Evolutionary conservation across 257 asterid genomes (phyloP).

Genomic region (Galeopsis tetrahit): DNA sequence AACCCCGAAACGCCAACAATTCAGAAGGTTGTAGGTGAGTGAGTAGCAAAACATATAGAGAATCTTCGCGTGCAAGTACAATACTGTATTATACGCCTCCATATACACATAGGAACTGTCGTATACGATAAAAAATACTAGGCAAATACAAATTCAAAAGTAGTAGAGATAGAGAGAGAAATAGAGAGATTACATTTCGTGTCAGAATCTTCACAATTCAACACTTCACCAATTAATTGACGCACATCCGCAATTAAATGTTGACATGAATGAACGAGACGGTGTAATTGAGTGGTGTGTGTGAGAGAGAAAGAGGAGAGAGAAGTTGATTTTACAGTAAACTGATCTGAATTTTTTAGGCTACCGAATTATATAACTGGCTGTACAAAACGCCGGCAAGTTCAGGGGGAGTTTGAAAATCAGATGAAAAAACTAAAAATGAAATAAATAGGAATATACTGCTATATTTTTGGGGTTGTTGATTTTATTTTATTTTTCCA

Average conservation of each 20-base stretch:
- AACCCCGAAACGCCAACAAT: slow-evolving; percentile 34
- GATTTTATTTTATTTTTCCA: slow-evolving; percentile 21
- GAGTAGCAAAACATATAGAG: slow-evolving; percentile 28
- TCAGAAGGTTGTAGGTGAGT: slow-evolving; percentile 22
- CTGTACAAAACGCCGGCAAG: slow-evolving; percentile 46
- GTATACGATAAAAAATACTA: slow-evolving; percentile 21
- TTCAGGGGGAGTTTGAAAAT: slow-evolving; percentile 37
- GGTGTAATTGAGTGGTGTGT: slow-evolving; percentile 29
- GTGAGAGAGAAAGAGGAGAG: not conserved
- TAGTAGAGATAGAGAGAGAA: slow-evolving; percentile 19
- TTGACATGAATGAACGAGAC: slow-evolving; percentile 38
- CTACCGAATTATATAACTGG: slow-evolving; percentile 22
- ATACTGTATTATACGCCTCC: slow-evolving; percentile 20
- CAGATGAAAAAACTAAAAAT: slow-evolving; percentile 8
- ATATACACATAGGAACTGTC: slow-evolving; percentile 35
- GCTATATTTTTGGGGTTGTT: not conserved
- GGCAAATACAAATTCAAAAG: slow-evolving; percentile 23
- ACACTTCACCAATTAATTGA: slow-evolving; percentile 39
- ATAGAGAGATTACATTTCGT: slow-evolving; percentile 31
- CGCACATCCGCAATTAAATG: slow-evolving; percentile 42
- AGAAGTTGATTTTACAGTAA: slow-evolving; percentile 20
- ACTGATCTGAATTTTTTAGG: slow-evolving; percentile 40
- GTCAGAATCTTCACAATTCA: slow-evolving; percentile 51
- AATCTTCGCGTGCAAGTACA: slow-evolving; percentile 33
- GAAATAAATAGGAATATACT: slow-evolving; percentile 9